Conservation (phyloP, 2,329 filamentous ascomycete species). For the Domatiomyces catenatus region DNA sequence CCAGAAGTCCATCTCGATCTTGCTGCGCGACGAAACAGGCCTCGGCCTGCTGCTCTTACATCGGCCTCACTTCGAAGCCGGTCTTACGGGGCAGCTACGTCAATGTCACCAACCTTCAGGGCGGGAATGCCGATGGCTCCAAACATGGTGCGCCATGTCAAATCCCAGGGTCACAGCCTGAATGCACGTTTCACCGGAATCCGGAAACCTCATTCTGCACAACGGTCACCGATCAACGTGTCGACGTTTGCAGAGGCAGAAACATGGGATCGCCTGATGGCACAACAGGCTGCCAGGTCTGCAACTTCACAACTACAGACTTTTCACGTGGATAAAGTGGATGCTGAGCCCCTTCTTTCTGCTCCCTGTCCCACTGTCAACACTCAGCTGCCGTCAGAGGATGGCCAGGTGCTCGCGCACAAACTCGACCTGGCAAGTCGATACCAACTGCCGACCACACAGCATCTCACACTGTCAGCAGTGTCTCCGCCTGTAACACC, state of each 20-base stretch:
- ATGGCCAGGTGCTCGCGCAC: slow-evolving; percentile 4
- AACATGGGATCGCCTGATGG: slow-evolving; percentile 20
- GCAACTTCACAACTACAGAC: slow-evolving; percentile 25
- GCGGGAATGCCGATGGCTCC: slow-evolving; percentile 20
- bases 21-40: slow-evolving; percentile 31
- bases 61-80: slow-evolving; percentile 25
- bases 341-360: not conserved
- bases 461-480: slow-evolving; percentile 13
- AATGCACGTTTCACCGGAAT: slow-evolving; percentile 32
- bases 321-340: not conserved
- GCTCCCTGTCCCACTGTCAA: not conserved
- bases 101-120: slow-evolving; percentile 27
- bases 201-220: slow-evolving; percentile 30
- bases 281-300: slow-evolving; percentile 17
- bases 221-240: slow-evolving; percentile 33
- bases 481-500: slow-evolving; percentile 32
- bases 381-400: not conserved
- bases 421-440: slow-evolving; percentile 5
- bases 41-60: slow-evolving; percentile 31
- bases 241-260: slow-evolving; percentile 31
- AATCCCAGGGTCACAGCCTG: slow-evolving; percentile 29
- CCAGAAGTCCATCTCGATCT: slow-evolving; percentile 27
- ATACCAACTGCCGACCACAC: slow-evolving; percentile 6
- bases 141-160: slow-evolving; percentile 31
- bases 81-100: slow-evolving; percentile 24